Percentiles rank a stretch among this genome's conserved stretches.
Evolutionary conservation across 108 stramenopile species (phyloP).

Genomic region (Nitzschia inconspicua): DNA sequence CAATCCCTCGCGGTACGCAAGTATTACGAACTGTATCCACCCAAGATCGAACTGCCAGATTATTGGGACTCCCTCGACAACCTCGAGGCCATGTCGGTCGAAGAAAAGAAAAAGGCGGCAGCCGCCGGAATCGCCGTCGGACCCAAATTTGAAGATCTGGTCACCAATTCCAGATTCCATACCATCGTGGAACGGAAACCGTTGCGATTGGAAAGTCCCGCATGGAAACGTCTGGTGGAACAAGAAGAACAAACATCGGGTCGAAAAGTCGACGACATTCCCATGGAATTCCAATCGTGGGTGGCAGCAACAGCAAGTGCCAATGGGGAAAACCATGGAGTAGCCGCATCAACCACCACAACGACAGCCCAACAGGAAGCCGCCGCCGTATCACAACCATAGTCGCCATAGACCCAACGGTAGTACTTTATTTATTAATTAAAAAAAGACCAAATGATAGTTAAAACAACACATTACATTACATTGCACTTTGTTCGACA

Average conservation of each 20-base stretch:
- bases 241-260: neutral
- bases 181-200: conserved; percentile 68
- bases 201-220: conserved; percentile 44
- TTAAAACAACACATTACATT: too few species aligned
- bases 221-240: conserved; percentile 45
- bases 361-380: too few species aligned
- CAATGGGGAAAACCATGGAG: too few species aligned
- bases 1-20: conserved; percentile 65
- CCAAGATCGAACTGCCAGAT: conserved; percentile 80
- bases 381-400: too few species aligned
- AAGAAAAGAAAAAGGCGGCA: conserved; percentile 73
- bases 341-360: too few species aligned
- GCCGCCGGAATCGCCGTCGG: conserved; percentile 72
- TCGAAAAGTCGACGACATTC: conserved; percentile 3
- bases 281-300: conserved; percentile 30
- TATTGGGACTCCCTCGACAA: conserved; percentile 82
- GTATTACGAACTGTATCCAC: conserved; percentile 83
- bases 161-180: conserved; percentile 73
- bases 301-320: conserved; percentile 1
- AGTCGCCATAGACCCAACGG: too few species aligned
- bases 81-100: conserved; percentile 57
- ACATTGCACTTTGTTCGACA: too few species aligned
- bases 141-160: conserved; percentile 62
- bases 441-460: too few species aligned
- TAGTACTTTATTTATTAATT: too few species aligned